Percentiles rank a stretch among this genome's conserved stretches.
phyloP scores from a whole-genome alignment of 1,284 basidiomycete genomes.

The Porogramme epimiltina region DNA sequence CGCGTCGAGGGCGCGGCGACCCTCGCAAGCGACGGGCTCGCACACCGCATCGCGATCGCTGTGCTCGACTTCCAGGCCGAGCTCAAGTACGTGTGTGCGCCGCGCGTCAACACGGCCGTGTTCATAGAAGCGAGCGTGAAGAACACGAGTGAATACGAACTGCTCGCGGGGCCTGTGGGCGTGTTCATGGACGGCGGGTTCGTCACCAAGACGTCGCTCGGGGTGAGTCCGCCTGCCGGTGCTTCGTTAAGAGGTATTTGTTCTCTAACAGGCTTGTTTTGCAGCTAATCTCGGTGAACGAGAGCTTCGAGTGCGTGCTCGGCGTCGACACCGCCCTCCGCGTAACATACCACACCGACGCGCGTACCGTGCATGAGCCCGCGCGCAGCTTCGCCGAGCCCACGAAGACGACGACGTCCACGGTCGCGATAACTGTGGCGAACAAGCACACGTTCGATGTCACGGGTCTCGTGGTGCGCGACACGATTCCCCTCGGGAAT shows the following conservation, averaged over 20 bases:
- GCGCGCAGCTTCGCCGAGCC: conserved; percentile 41
- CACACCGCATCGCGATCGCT: conserved; percentile 56
- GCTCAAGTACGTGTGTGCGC: conserved; percentile 51
- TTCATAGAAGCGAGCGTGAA: conserved; percentile 47
- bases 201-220: conserved; percentile 48
- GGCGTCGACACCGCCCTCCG: conserved; percentile 45
- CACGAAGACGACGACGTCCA: conserved; percentile 45
- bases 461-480: conserved; percentile 45
- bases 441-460: conserved; percentile 52
- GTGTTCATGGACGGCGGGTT: conserved; percentile 53
- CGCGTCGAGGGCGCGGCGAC: conserved; percentile 47
- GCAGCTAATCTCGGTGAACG: conserved; percentile 48
- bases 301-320: conserved; percentile 55
- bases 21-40: conserved; percentile 53
- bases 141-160: conserved; percentile 53
- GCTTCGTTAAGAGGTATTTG: not conserved
- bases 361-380: conserved; percentile 30
- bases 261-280: not conserved
- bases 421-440: conserved; percentile 42
- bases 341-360: conserved; percentile 1
- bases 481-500: conserved; percentile 48
- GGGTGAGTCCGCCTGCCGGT: conserved; percentile 32
- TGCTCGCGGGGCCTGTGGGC: conserved; percentile 52
- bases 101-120: conserved; percentile 45
- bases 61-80: conserved; percentile 47